Evolutionary conservation across 352 stramenopile genomes (phyloP), one percentile per base, ranked within the genome.

Genomic region (Pythium periplocum): DNA sequence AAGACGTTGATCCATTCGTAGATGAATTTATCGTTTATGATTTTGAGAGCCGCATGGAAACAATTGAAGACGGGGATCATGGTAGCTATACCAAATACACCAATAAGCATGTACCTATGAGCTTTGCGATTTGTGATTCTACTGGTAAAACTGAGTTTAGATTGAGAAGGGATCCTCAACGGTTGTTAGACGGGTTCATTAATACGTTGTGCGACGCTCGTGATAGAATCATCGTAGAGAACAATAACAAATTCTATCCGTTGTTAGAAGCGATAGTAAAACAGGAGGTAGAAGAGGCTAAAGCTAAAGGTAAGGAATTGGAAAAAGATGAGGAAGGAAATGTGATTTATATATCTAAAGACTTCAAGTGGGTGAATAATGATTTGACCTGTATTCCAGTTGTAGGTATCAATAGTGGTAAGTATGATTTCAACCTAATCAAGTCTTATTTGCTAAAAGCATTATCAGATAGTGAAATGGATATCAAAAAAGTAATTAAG

Each of bases 391-490:
- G 17, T 26, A 26, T 26, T 26, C 51, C 51, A 3, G 3, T 57
- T 4, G 32, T 57, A 1, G 41, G 41, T 2, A 51, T 57, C 42
- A 57, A 57, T 34, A n/a, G 32, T 2, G 55, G 36, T 10, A 11
- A 26, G 42, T 11, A 45, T 26, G 61, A 66, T 49, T 50, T 70
- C 1, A 63, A 69, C 26, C 31, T 61, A 12, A 65, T 69, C n/a
- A 67, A 71, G 39, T 55, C 52, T 0, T 51, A 69, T 31, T 32
- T 62, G 4, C 63, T 63, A 26, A 37, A 52, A 2, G 58, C 59
- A 1, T 49, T 66, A 2, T 26, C 17, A 26, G 17, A 26, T 26
- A 26, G 17, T 26, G 17, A 26, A 26, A 26, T 26, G 17, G 17
- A 26, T 26, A 60, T 51, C n/a, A 64, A 26, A 26, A 26, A 0